A percentile compares a stretch with the other conserved stretches of the same genome.
These are phyloP conservation scores for Euphorbia celastroides DNA, from an alignment of 441 rosid species.

Conservation along the genomic window DNA sequence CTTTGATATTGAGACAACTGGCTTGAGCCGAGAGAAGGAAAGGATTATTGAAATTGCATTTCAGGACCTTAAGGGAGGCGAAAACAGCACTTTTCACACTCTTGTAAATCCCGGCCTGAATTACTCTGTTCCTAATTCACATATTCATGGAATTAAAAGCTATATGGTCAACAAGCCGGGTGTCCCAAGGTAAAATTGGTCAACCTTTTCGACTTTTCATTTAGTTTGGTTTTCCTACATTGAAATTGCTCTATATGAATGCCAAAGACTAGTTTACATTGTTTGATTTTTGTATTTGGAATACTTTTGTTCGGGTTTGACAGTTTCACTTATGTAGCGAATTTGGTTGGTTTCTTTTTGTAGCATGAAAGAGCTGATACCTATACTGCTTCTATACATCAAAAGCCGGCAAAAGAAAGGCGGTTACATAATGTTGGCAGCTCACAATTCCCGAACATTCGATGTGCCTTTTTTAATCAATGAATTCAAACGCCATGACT, in stretches of 20 bases:
- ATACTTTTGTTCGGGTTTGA: too few relatives aligned
- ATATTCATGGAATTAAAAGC: conserved; percentile 59
- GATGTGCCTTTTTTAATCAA: conserved; percentile 65
- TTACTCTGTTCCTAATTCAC: conserved; percentile 40
- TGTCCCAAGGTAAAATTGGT: conserved; percentile 66
- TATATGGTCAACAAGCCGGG: conserved; percentile 63
- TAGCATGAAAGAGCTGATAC: conserved; percentile 78
- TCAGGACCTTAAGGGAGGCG: conserved; percentile 80
- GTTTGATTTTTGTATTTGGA: too few relatives aligned
- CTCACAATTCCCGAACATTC: conserved; percentile 73
- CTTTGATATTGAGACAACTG: conserved; percentile 80
- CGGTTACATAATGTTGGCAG: conserved; percentile 58
- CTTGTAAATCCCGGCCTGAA: conserved; percentile 57
- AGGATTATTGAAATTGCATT: conserved; percentile 73
- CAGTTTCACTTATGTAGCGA: background rate
- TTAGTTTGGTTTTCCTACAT: too few relatives aligned
- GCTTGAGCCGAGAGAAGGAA: conserved; percentile 43
- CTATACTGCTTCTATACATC: conserved; percentile 56
- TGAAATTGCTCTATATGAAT: too few relatives aligned
- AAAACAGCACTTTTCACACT: conserved; percentile 77
- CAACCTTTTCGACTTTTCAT: too few relatives aligned
- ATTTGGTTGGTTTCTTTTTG: background rate
- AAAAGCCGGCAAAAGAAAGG: conserved; percentile 70
- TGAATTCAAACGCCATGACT: conserved; percentile 68
- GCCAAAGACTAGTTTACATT: too few relatives aligned